Percentiles rank a stretch among this genome's conserved stretches.
Conservation (phyloP, 441 rosid species). For the Melastoma candidum region DNA sequence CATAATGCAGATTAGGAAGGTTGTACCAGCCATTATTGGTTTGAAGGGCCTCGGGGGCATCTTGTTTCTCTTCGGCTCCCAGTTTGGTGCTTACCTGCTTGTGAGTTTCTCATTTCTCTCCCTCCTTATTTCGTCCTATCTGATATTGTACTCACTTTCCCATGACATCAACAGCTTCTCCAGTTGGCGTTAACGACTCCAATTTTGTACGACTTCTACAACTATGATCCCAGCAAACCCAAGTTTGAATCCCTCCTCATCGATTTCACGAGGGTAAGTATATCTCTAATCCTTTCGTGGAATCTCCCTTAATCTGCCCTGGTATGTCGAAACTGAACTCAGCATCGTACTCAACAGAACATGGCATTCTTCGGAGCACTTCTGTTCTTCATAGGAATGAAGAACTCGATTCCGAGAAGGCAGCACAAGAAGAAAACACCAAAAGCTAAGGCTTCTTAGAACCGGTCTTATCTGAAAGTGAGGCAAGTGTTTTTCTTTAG, state of each 20-base stretch:
- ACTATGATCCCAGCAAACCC: conserved; percentile 21
- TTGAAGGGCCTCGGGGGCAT: conserved; percentile 41
- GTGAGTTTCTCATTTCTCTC: conserved; percentile 13
- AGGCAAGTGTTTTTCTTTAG: too few species aligned
- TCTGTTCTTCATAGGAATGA: conserved; percentile 39
- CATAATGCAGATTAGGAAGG: conserved; percentile 21
- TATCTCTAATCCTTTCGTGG: background rate
- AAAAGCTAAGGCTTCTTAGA: conserved; percentile 21
- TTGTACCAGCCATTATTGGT: conserved; percentile 20
- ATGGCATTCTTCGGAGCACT: conserved; percentile 36
- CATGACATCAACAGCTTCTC: conserved; percentile 21
- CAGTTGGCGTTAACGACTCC: conserved; percentile 27
- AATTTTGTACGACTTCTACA: conserved; percentile 40
- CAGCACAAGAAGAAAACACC: conserved; percentile 32
- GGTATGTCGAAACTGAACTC: too few species aligned
- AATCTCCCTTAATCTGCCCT: background rate
- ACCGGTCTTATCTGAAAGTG: too few species aligned
- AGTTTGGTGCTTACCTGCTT: conserved; percentile 41
- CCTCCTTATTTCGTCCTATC: background rate
- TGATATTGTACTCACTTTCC: too few species aligned
- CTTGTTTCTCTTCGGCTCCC: conserved; percentile 34
- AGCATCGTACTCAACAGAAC: conserved; percentile 19
- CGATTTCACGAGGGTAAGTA: conserved; percentile 31
- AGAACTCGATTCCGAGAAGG: conserved; percentile 33
- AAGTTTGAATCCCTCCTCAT: conserved; percentile 21